Conservation (phyloP, 345 rosid species). For the Clausena lansium region DNA sequence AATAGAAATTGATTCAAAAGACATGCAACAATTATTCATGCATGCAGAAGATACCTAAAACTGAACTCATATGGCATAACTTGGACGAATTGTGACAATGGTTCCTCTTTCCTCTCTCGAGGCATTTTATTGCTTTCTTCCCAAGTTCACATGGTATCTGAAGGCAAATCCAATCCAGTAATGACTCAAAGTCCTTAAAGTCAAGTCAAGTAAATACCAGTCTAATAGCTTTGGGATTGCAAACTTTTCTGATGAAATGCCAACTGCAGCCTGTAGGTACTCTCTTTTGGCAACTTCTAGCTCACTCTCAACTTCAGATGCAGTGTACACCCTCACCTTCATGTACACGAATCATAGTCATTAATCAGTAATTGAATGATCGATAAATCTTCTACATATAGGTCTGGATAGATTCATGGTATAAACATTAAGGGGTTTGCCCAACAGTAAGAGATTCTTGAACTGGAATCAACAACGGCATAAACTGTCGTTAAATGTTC, state of each 20-base stretch:
- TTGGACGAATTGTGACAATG: conserved; percentile 45
- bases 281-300: conserved; percentile 72
- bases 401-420: too few relatives aligned
- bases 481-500: too few relatives aligned
- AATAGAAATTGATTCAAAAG: conserved; percentile 11
- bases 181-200: conserved; percentile 75
- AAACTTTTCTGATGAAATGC: conserved; percentile 48
- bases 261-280: conserved; percentile 74
- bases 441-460: too few relatives aligned
- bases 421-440: too few relatives aligned
- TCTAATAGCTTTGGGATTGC: conserved; percentile 72
- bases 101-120: conserved; percentile 54
- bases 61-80: conserved; percentile 66
- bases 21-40: conserved; percentile 20
- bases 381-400: too few relatives aligned
- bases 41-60: conserved; percentile 69
- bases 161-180: conserved; percentile 86
- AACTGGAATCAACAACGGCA: too few relatives aligned
- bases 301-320: conserved; percentile 59
- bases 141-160: conserved; percentile 74
- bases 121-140: conserved; percentile 65
- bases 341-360: conserved; percentile 16
- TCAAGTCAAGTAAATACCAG: conserved; percentile 82
- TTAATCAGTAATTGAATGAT: conserved; percentile 23
- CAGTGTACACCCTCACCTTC: conserved; percentile 75